These are phyloP conservation scores for Aspergillus persii DNA, from an alignment of 2,329 filamentous ascomycete species.

Conservation along the genomic window DNA sequence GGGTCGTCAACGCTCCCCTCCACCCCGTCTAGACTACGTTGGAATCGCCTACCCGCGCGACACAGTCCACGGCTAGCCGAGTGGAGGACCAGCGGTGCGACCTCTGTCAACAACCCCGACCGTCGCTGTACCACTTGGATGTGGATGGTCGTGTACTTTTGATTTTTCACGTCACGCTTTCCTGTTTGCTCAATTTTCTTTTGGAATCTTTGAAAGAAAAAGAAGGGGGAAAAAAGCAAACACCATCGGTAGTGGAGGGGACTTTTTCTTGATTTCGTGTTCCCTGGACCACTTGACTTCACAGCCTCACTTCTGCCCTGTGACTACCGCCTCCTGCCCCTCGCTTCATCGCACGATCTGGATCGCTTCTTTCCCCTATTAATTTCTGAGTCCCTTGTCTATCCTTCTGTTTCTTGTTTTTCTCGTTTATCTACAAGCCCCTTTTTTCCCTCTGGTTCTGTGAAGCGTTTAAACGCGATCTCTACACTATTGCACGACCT, in stretches of 20 bases:
- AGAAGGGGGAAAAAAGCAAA: background rate
- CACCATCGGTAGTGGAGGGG: slow-evolving; percentile 9
- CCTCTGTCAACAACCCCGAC: slow-evolving; percentile 13
- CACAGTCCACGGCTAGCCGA: slow-evolving; percentile 17
- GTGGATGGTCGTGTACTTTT: background rate
- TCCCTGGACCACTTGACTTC: slow-evolving; percentile 16
- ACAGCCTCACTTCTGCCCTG: slow-evolving; percentile 22
- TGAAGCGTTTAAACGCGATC: background rate
- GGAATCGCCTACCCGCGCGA: slow-evolving; percentile 14
- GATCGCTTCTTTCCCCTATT: background rate
- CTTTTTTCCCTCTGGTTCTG: background rate
- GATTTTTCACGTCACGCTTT: background rate
- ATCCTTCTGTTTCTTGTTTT: background rate
- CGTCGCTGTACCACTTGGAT: slow-evolving; percentile 1
- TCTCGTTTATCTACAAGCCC: background rate
- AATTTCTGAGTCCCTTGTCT: background rate
- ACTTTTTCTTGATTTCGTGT: slow-evolving; percentile 14
- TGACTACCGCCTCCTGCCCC: slow-evolving; percentile 19
- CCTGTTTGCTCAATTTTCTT: background rate
- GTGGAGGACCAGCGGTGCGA: slow-evolving; percentile 11
- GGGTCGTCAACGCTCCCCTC: slow-evolving; percentile 2
- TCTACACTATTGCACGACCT: background rate
- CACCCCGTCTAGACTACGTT: slow-evolving; percentile 14
- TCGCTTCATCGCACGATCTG: slow-evolving; percentile 13
- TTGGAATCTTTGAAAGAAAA: background rate